Conservation (phyloP, 2,329 filamentous ascomycete species). For the Parafenestella ontariensis region DNA sequence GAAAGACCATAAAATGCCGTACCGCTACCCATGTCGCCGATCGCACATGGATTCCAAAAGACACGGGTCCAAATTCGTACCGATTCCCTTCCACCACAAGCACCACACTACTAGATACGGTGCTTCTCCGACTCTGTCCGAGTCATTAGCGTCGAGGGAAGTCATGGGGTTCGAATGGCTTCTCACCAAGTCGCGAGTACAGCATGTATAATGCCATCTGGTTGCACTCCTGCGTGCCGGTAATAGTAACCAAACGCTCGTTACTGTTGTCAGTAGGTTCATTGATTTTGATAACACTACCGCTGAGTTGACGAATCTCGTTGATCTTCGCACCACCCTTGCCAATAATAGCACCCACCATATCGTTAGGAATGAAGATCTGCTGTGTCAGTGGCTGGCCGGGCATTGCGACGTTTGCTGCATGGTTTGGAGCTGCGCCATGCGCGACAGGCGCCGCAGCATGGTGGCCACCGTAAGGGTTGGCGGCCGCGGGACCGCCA, state of each 20-base stretch:
- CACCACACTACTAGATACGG: slow-evolving; percentile 60
- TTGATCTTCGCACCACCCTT: slow-evolving; percentile 99
- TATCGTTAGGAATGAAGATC: slow-evolving; percentile 99
- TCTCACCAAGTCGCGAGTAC: slow-evolving; percentile 90
- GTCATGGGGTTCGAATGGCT: background rate
- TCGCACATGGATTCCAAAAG: slow-evolving; percentile 9
- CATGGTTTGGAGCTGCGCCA: slow-evolving; percentile 75
- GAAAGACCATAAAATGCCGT: slow-evolving; percentile 1
- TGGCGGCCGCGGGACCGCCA: slow-evolving; percentile 77
- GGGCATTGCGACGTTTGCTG: slow-evolving; percentile 64
- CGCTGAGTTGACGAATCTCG: slow-evolving; percentile 94
- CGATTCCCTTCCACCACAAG: slow-evolving; percentile 4
- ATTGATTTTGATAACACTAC: slow-evolving; percentile 99
- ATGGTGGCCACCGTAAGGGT: slow-evolving; percentile 68
- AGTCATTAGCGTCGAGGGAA: slow-evolving; percentile 6
- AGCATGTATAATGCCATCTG: slow-evolving; percentile 99
- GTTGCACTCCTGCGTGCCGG: slow-evolving; percentile 97
- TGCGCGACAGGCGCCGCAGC: slow-evolving; percentile 60
- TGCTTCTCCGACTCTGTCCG: slow-evolving; percentile 76
- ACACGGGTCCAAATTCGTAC: background rate
- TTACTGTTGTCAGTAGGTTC: slow-evolving; percentile 99
- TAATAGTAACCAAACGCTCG: slow-evolving; percentile 95
- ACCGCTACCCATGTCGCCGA: slow-evolving; percentile 17
- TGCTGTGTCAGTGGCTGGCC: slow-evolving; percentile 91
- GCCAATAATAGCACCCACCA: slow-evolving; percentile 98